These are phyloP conservation scores for Ceratocystis eucalypticola DNA, from an alignment of 2,329 filamentous ascomycete species.

Conservation along the genomic window DNA sequence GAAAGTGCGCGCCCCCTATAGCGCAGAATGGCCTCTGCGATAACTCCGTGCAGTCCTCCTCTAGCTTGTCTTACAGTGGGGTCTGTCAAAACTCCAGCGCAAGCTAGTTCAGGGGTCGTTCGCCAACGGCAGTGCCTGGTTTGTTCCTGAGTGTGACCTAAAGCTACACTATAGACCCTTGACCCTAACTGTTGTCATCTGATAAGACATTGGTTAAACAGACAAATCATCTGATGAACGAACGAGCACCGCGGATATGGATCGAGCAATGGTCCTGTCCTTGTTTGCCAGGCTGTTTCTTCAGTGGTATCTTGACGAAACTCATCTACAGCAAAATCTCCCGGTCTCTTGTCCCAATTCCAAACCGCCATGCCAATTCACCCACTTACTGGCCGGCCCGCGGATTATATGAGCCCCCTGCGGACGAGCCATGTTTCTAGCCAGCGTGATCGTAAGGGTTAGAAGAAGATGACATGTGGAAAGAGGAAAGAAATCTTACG, in stretches of 20 bases:
- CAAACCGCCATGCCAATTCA: neutral
- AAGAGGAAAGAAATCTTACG: conserved; percentile 21
- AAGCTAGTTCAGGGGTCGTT: conserved; percentile 12
- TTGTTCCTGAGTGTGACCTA: neutral
- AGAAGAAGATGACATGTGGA: neutral
- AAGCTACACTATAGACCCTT: neutral
- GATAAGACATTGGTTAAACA: neutral
- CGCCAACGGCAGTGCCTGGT: neutral
- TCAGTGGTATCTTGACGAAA: too few relatives aligned
- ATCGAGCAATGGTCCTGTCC: too few relatives aligned
- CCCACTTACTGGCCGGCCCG: conserved; percentile 8
- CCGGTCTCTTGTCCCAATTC: too few relatives aligned
- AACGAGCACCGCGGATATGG: neutral
- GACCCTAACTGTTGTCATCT: neutral
- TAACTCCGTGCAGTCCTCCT: neutral
- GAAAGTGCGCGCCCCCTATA: too few relatives aligned
- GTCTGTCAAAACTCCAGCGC: neutral
- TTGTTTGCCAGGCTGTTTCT: too few relatives aligned
- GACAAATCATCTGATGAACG: conserved; percentile 2
- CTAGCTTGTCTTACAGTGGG: conserved; percentile 3
- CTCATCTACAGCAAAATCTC: too few relatives aligned
- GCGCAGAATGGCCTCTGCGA: too few relatives aligned
- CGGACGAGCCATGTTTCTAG: conserved; percentile 6
- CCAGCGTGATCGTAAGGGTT: neutral
- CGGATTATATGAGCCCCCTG: conserved; percentile 9